A percentile compares a stretch with the other conserved stretches of the same genome.
Evolutionary conservation across 2,329 filamentous ascomycete species (phyloP).

Genomic region (Colletotrichum euphorbiae): DNA sequence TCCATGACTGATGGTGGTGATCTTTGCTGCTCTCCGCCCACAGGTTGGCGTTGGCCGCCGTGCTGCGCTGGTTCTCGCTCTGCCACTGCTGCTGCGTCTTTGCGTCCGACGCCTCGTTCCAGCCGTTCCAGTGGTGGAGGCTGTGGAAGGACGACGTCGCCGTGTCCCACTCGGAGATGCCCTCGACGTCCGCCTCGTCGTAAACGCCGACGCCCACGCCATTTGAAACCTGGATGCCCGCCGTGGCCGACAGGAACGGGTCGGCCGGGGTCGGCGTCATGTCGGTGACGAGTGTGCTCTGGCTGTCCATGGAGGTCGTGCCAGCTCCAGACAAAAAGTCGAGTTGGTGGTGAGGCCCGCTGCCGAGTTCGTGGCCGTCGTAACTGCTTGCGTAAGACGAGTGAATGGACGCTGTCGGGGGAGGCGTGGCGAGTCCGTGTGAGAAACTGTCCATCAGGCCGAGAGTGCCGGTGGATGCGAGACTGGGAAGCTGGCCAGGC

Average conservation of each 20-base stretch:
- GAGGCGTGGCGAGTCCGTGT: slow-evolving; percentile 67
- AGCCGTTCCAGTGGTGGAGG: slow-evolving; percentile 40
- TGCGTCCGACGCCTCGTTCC: slow-evolving; percentile 36
- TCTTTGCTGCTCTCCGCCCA: slow-evolving; percentile 45
- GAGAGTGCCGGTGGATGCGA: slow-evolving; percentile 49
- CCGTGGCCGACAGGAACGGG: slow-evolving; percentile 39
- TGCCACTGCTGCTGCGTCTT: slow-evolving; percentile 39
- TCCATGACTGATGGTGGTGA: slow-evolving; percentile 47
- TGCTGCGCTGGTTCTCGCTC: slow-evolving; percentile 39
- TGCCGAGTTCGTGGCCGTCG: slow-evolving; percentile 46
- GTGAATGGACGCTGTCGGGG: slow-evolving; percentile 64
- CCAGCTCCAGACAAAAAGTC: slow-evolving; percentile 37
- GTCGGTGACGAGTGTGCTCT: slow-evolving; percentile 40
- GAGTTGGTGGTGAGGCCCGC: slow-evolving; percentile 39
- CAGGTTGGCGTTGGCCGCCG: slow-evolving; percentile 45
- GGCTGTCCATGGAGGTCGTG: slow-evolving; percentile 39
- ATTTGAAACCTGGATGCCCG: slow-evolving; percentile 40
- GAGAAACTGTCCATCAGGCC: slow-evolving; percentile 63
- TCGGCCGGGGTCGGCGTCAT: slow-evolving; percentile 34
- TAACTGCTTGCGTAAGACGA: slow-evolving; percentile 60
- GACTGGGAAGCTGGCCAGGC: slow-evolving; percentile 48
- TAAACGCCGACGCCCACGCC: slow-evolving; percentile 38
- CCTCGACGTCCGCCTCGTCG: slow-evolving; percentile 37
- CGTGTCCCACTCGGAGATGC: slow-evolving; percentile 38
- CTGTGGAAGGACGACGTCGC: slow-evolving; percentile 33